A percentile compares a stretch with the other conserved stretches of the same genome.
Evolutionary conservation across 441 rosid genomes (phyloP).

Genomic region (Heliophila coronopifolia): DNA sequence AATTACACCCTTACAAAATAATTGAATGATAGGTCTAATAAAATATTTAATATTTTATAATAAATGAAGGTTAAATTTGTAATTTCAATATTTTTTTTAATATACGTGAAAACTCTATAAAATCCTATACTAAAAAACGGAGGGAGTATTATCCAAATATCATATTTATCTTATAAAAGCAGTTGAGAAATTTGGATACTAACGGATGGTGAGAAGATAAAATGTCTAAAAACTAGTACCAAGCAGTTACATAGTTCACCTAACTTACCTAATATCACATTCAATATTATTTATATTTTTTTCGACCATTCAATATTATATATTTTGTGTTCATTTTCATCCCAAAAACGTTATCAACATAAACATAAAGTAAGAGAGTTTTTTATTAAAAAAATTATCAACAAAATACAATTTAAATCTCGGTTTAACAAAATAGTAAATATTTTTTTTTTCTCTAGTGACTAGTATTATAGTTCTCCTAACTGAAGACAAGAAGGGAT

Average conservation of each 20-base stretch:
- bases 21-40: too few species aligned
- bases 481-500: too few species aligned
- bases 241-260: conserved; percentile 24
- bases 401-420: too few species aligned
- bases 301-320: too few species aligned
- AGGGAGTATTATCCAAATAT: neutral
- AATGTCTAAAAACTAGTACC: neutral
- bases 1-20: too few species aligned
- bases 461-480: too few species aligned
- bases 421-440: neutral
- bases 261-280: conserved; percentile 17
- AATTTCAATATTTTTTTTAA: too few species aligned
- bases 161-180: neutral
- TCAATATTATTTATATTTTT: conserved; percentile 11
- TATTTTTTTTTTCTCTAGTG: too few species aligned
- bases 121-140: neutral
- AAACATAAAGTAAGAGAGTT: neutral
- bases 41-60: too few species aligned
- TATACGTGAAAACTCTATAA: neutral
- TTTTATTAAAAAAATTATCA: neutral
- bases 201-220: conserved; percentile 15
- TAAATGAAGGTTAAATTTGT: too few species aligned
- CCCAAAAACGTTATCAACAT: neutral
- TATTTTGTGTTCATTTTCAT: conserved; percentile 13
- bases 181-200: conserved; percentile 7